Evolutionary conservation across 306 rosid species (phyloP), one percentile per base, ranked within the genome.

Genomic region (Arachis stenosperma): DNA sequence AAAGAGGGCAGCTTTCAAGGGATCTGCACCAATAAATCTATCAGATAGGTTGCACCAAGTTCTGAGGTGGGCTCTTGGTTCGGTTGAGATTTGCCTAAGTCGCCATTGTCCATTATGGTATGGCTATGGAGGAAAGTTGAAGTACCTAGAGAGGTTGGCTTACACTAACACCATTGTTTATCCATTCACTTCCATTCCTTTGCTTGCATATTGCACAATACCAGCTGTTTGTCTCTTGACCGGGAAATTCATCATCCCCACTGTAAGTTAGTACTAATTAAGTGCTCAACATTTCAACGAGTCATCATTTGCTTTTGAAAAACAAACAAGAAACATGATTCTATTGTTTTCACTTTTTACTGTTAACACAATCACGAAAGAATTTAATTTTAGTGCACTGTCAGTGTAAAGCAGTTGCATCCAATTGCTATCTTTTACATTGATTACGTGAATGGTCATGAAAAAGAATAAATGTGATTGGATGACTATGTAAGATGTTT

Each of bases 101-200:
- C 82, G 85, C 46, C 88, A 81, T 70, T 84, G 88, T 59, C 88
- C 88, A 4, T 73, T 84, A 54, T 84, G 88, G 88, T 84, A 84
- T 84, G 88, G 81, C 65, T 80, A 81, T 13, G 85, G 83, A 39
- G 88, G 88, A 67, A 78, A 84, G 36, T 64, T 84, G 7, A 84
- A 84, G 77, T 84, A 75, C 71, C 65, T 84, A 9, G 78, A 84
- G 67, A 77, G 88, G 56, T 7, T 81, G 61, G 88, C 85, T 46
- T 81, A 84, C 74, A 78, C 80, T 7, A 84, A 84, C 46, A 80
- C 87, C 69, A 84, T 80, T 9, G 84, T 84, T 73, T 84, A 84
- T 66, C 87, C 87, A 4, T 84, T 76, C 78, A 84, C 87, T 64
- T 84, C 87, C 57, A 77, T 84, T 61, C 87, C 87, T 77, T 70